Evolutionary conservation across 2,329 filamentous ascomycete genomes (phyloP), one percentile per base, ranked within the genome.

Genomic region (Onygenales sp.): DNA sequence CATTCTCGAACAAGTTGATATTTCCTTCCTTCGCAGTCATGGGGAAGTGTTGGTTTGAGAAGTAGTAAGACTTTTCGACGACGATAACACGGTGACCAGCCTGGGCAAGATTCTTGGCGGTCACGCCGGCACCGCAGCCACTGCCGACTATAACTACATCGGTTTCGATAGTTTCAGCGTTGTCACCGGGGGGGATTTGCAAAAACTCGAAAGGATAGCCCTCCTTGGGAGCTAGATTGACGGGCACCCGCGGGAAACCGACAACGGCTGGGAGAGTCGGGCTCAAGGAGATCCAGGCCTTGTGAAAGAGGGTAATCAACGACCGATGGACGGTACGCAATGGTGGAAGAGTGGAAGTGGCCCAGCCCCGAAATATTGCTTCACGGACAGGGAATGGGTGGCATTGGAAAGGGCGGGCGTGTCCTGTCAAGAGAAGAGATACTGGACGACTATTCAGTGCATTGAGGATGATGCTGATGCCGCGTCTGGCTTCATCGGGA

Each of bases 71-170:
- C 65, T 93, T 93, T 59, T 94, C 89, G 2, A 89, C 84, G 0
- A 96, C 87, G 3, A 95, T 67, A 32, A 95, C 88, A 17, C 76
- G 75, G 58, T 87, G 77, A 3, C 87, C 88, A 1, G 85, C 86
- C 67, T 90, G 84, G 8, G 90, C 82, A 1, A 95, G 73, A 49
- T 87, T 85, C 68, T 91, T 91, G 27, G 91, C 90, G 37, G 79
- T 81, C 0, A 95, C 89, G 8, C 79, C 88, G 42, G 87, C 90
- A 57, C 91, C 91, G 61, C 88, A 94, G 32, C 91, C 91, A 39
- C 87, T 93, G 2, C 91, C 91, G 17, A 96, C 78, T 54, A 96
- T 83, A 42, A 95, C 82, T 0, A 95, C 82, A 66, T 96, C 92
- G 0, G 87, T 85, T 52, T 89, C 82, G 40, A 94, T 72, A 2